Base-by-base conservation (phyloP, 2,329 filamentous ascomycete species). In the Dothidotthia symphoricarpi region DNA sequence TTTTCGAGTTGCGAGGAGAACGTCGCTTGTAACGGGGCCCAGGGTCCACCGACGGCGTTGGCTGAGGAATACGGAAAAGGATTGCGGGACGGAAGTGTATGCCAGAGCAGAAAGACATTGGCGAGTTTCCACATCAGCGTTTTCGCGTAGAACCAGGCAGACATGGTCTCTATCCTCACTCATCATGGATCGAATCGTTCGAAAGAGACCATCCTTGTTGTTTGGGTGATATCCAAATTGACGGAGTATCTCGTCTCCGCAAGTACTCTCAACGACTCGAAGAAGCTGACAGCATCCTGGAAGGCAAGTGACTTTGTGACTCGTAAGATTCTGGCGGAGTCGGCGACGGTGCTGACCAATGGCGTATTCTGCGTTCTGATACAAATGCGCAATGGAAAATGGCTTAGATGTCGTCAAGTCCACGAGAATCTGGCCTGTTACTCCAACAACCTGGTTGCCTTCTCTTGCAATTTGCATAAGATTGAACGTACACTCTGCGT, bases 231-330 rank as follows among this genome's bases (percentile, higher is more conserved):
- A 75, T 6, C 72, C 72, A 34, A 75, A 76, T 1, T 67, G 64
- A 30, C 73, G 58, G 2, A 72, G 60, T 25, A 75, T 68, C 0
- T 73, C 75, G 9, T 71, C 69, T 43, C 75, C 72, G 34, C 73
- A 71, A 10, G 34, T 37, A 3, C 4, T 10, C 2, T 37, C 34
- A 8, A 26, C 14, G 7, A 76, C 68, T 7, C 69, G 70, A 34
- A 76, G 71, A 13, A 76, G 63, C 47, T 76, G 73, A 41, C 73
- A 76, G 34, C 73, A 75, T 4, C 73, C 73, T 0, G 73, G 71
- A 3, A 74, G 63, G 45, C 72, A 75, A 27, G 72, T 74, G 32
- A 75, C 73, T 39, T 75, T 75, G 36, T 72, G 69, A 0, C 72
- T 75, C 31, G 71, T 66, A 25, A 71, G 63, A 7, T 71, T 74